Percentiles rank a stretch among this genome's conserved stretches.
Evolutionary conservation across 306 rosid species (phyloP).

Genomic region (Dicorynia guianensis): DNA sequence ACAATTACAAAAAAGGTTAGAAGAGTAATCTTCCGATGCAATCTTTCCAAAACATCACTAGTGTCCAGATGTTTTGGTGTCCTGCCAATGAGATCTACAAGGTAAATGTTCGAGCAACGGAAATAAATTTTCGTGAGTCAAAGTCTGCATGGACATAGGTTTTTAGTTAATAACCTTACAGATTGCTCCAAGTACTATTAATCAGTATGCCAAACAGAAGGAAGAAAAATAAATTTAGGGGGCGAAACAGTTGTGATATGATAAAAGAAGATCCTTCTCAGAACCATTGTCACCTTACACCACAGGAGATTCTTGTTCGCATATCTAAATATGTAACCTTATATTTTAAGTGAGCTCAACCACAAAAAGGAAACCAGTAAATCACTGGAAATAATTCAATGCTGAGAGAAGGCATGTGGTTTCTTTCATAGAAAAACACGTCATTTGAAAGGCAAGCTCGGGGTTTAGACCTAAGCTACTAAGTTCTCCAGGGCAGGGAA

Average conservation of each 20-base stretch:
- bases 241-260: neutral
- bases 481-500: neutral
- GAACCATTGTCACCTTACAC: neutral
- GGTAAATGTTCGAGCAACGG: neutral
- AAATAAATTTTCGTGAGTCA: slow-evolving; percentile 21
- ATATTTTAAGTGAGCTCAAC: slow-evolving; percentile 24
- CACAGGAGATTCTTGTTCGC: neutral
- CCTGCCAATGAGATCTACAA: slow-evolving; percentile 20
- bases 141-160: neutral
- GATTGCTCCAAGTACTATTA: slow-evolving; percentile 20
- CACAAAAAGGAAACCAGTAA: slow-evolving; percentile 8
- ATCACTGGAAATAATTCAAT: neutral
- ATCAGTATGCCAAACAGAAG: slow-evolving; percentile 3
- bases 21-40: slow-evolving; percentile 14
- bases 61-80: slow-evolving; percentile 1
- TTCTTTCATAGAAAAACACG: no score
- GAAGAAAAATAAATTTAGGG: neutral
- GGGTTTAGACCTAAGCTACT: slow-evolving; percentile 22
- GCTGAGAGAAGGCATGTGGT: slow-evolving; percentile 11
- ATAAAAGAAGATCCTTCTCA: neutral
- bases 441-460: neutral
- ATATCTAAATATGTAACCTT: slow-evolving; percentile 4
- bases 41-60: slow-evolving; percentile 1
- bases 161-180: slow-evolving; percentile 7
- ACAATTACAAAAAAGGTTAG: slow-evolving; percentile 37